Evolutionary conservation across 2,329 filamentous ascomycete genomes (phyloP), one percentile per base, ranked within the genome.

Genomic region (Fusarium sp.): DNA sequence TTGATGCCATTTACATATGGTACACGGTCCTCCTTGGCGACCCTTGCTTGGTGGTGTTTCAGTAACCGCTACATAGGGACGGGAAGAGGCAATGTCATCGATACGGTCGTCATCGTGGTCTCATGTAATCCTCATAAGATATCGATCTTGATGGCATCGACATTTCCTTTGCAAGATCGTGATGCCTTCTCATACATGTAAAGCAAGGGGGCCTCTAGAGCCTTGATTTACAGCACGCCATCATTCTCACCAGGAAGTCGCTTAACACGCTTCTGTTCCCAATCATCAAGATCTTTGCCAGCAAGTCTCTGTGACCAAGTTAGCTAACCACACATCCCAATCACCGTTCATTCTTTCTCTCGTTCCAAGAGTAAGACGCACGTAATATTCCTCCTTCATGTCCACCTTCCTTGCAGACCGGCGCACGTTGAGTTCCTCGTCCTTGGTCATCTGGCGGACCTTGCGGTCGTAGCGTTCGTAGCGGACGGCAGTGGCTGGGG

Each of bases 261-360:
- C 82, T 97, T 89, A 13, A 98, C 94, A 52, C 96, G 89, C 80
- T 96, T 96, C 81, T 98, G 96, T 78, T 98, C 95, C 96, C 96
- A 99, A 76, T 93, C 87, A 75, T 99, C 95, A 63, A 98, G 81
- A 76, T 98, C 96, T 79, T 96, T 97, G 31, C 92, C 92, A 92
- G 83, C 70, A 41, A 76, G 69, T 54, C 75, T 74, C 76, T 78
- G 60, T 63, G 25, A 45, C 36, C 52, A 50, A 46, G 45, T 74
- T 49, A 69, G 72, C 61, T 27, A 58, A 45, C 21, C 20, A 14
- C 36, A 46, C 21, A 37, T 31, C 41, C 17, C n/a, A 46, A 14
- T 36, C 25, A 46, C n/a, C 40, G 43, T 55, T 57, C 58, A 41
- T 55, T 57, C 58, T 46, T 46, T 33, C 29, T 17, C n/a, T 29